These are phyloP conservation scores for Lablab purpureus DNA, from an alignment of 306 rosid genomes.

Conservation along the genomic window DNA sequence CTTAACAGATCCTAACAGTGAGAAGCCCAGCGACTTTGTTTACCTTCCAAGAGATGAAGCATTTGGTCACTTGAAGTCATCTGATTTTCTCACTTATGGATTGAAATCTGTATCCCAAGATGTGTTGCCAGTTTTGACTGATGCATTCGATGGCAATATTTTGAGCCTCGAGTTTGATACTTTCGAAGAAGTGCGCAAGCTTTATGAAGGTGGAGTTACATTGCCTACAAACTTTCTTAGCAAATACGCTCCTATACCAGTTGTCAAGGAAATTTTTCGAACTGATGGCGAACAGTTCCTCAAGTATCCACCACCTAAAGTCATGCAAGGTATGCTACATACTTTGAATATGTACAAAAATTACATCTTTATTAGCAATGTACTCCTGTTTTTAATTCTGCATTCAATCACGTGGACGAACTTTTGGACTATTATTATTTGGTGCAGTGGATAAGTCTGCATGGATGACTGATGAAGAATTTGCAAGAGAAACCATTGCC, in stretches of 20 bases:
- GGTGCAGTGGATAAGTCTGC: constrained; percentile 53
- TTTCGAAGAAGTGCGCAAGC: constrained; percentile 58
- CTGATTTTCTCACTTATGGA: constrained; percentile 39
- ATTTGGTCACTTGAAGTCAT: constrained; percentile 36
- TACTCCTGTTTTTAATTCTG: not conserved
- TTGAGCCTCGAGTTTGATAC: constrained; percentile 55
- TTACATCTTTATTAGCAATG: not conserved
- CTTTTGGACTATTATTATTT: not conserved
- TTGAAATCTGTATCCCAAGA: constrained; percentile 64
- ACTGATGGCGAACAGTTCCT: constrained; percentile 50
- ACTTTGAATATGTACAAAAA: not conserved
- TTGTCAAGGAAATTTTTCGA: constrained; percentile 52
- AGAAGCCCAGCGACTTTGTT: constrained; percentile 41
- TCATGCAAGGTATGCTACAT: constrained; percentile 58
- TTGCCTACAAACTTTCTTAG: constrained; percentile 53
- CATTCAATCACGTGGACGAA: not conserved
- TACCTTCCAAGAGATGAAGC: constrained; percentile 76
- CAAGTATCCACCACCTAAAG: constrained; percentile 66
- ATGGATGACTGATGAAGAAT: constrained; percentile 86
- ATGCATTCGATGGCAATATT: constrained; percentile 39
- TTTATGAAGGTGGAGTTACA: constrained; percentile 68
- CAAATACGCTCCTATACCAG: constrained; percentile 51
- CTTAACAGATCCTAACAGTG: constrained; percentile 57
- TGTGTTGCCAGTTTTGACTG: constrained; percentile 54
- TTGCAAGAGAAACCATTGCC: constrained; percentile 74